Evolutionary conservation across 345 rosid genomes (phyloP).

Genomic region (Citrus sinensis): DVS_A1.0 CM039167.1:752501-753000

Average conservation of each 20-base stretch:
- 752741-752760: neutral
- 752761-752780: neutral
- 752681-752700: neutral
- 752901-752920: neutral
- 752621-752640: slow-evolving; percentile 34
- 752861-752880: neutral
- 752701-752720: neutral
- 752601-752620: slow-evolving; percentile 43
- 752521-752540: slow-evolving; percentile 68
- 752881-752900: neutral
- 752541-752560: slow-evolving; percentile 65
- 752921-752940: neutral
- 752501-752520: slow-evolving; percentile 75
- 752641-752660: neutral
- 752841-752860: neutral
- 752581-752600: slow-evolving; percentile 52
- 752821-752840: neutral
- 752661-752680: neutral
- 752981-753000: too few relatives aligned
- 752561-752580: slow-evolving; percentile 63
- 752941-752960: too few relatives aligned
- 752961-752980: too few relatives aligned
- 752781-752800: neutral
- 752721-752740: neutral
- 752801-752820: neutral